Evolutionary conservation across 305 asterid species (phyloP), one percentile per base, ranked within the genome.

Genomic region (Galium porrigens): DNA sequence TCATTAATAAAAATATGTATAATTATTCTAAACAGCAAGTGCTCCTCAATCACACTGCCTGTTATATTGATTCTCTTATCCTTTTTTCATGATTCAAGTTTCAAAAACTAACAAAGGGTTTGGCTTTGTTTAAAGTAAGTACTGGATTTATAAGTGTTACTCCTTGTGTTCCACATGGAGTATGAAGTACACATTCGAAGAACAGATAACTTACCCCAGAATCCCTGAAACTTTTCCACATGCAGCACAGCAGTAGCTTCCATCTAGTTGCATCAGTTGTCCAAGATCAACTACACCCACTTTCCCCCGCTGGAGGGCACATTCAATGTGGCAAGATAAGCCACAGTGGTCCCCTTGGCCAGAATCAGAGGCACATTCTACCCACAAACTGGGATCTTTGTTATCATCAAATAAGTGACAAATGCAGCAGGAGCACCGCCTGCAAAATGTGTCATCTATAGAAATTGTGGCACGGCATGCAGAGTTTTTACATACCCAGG

Each of bases 331-430:
- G 82, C 96, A 90, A 69, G 97, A 86, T 74, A 86, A 79, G 65
- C 97, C 97, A 79, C 96, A 90, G 1, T 87, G 72, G 57, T 88
- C 90, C 60, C 83, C 94, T 57, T 64, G 70, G 58, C 84, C 86
- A 65, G 91, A 79, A 74, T 88, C 94, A 68, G 96, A 88, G 37
- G 81, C 65, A 80, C 96, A 90, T 71, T 86, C 90, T 82, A 88
- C 68, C 96, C 97, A 90, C 76, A 90, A 91, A 79, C 97, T 90
- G 7, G 95, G 96, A 82, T 88, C 97, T 82, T 90, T 88, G 79
- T 88, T 88, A 75, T 88, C 97, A 69, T 90, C 97, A 75, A 85
- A 90, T 66, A 79, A 76, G 81, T 88, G 95, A 63, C 96, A 90
- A 54, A 88, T 88, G 76, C 96, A 90, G 73, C 97, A 90, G 62